Base-by-base conservation (phyloP, 148 eudicot genomes). In the Beta vulgaris region DNA sequence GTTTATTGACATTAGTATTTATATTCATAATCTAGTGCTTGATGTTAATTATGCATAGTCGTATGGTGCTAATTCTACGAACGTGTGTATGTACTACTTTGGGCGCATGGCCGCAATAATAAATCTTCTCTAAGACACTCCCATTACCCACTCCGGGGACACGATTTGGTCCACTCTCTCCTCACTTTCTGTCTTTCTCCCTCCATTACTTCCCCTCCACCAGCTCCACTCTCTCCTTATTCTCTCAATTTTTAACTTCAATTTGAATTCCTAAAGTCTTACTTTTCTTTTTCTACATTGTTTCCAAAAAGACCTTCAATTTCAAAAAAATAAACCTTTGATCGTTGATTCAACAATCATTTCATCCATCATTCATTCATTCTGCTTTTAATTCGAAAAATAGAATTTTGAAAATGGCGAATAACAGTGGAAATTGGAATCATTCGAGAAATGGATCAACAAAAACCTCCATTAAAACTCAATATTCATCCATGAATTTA, bases 331-430 rank as follows among this genome's bases (percentile, higher is more conserved):
- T 5, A 36, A n/a, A 55, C 7, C 60, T n/a, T 55, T 54, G 11
- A 54, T 54, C 28, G 9, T 54, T 54, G 8, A 54, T 4, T 9
- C 58, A 21, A n/a, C n/a, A 54, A 54, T 54, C 26, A 54, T 54
- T 54, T 55, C 60, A 55, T 49, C 14, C 15, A 49, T 49, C 54
- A 12, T 49, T 15, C 5, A 3, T 4, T 49, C 43, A 18, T 49
- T 49, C 54, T 12, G 21, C 16, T 14, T 10, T 49, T 49, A 18
- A 49, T 11, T 49, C 54, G 16, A 21, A 40, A 57, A 68, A n/a
- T n/a, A n/a, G n/a, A 36, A 69, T 72, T 66, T 28, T 79, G 68
- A 78, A 77, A 79, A 79, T 86, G 87, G 80, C 77, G 53, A 78
- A 42, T 60, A 74, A 19, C 48, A 65, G 76, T 40, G 49, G 71